Percentiles rank a stretch among this genome's conserved stretches.
Evolutionary conservation across 2,329 filamentous ascomycete species (phyloP).

Genomic region (Grosmannia clavigera): DNA sequence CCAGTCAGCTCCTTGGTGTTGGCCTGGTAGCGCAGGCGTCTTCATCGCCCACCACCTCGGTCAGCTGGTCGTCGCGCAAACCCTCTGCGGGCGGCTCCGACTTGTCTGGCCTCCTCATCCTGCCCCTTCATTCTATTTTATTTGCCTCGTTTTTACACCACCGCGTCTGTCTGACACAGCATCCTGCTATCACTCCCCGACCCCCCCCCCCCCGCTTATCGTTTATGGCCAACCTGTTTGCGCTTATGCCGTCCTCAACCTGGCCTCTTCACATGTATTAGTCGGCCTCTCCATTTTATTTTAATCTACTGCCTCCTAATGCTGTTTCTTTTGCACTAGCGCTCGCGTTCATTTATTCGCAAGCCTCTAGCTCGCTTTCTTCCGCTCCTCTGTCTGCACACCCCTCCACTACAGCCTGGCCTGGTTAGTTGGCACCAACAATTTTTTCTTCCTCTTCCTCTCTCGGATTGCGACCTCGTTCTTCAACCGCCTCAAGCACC

Average conservation of each 20-base stretch:
- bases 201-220: neutral
- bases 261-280: neutral
- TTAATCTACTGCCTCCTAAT: neutral
- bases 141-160: no score
- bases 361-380: neutral
- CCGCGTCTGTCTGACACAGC: no score
- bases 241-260: neutral
- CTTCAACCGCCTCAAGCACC: constrained; percentile 1
- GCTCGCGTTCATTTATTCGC: neutral
- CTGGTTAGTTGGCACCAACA: constrained; percentile 3
- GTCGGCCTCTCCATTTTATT: neutral
- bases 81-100: no score
- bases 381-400: neutral
- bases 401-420: constrained; percentile 3
- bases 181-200: neutral
- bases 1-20: neutral
- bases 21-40: no score
- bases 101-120: no score
- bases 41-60: no score
- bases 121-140: no score
- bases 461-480: constrained; percentile 10
- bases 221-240: neutral
- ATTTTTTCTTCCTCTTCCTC: constrained; percentile 7
- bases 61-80: no score
- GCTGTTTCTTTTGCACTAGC: neutral